Base-by-base conservation (phyloP, 257 asterid genomes). In the Solanum bukasovii region DNA sequence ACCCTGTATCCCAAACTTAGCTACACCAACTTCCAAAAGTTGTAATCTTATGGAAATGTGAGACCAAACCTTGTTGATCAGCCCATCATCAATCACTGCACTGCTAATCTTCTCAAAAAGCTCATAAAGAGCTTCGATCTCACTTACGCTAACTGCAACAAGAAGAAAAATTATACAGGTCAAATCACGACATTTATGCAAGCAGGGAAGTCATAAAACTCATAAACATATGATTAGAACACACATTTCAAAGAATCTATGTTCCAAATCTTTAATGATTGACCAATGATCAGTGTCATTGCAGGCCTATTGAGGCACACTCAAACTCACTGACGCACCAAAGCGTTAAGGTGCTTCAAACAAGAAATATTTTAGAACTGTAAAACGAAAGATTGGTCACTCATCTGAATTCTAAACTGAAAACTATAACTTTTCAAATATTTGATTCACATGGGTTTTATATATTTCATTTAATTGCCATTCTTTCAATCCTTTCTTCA, bases 41-140 rank as follows among this genome's bases (percentile, higher is more conserved):
- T 74, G 27, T 74, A 35, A 74, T 33, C 44, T 74, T 21, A 74
- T 21, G 23, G 1, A 74, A 74, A 73, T 35, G 18, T 3, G 23
- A 38, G 59, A 38, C 59, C 56, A 77, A 23, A 96, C 98, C 98
- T 94, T 94, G 90, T 96, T 93, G 77, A 96, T 96, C 89, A 96
- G 94, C 83, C 98, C 98, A 42, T 96, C 98, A 85, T 96, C 98
- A 25, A 96, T 94, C 89, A 96, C 96, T 65, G 96, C 96, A 44
- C 98, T 92, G 91, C 98, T 94, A 87, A 96, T 93, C 96, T 95
- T 94, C 92, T 94, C 93, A 86, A 92, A 96, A 87, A 96, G 91
- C 87, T 95, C 98, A 75, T 96, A 94, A 88, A 96, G 90, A 12
- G 98, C 98, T 92, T 96, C 98, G 84, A 96, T 92, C 90, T 96